Percentiles rank a stretch among this genome's conserved stretches.
Conservation (phyloP, 2,329 filamentous ascomycete genomes). For the Exophiala sp. region DNA sequence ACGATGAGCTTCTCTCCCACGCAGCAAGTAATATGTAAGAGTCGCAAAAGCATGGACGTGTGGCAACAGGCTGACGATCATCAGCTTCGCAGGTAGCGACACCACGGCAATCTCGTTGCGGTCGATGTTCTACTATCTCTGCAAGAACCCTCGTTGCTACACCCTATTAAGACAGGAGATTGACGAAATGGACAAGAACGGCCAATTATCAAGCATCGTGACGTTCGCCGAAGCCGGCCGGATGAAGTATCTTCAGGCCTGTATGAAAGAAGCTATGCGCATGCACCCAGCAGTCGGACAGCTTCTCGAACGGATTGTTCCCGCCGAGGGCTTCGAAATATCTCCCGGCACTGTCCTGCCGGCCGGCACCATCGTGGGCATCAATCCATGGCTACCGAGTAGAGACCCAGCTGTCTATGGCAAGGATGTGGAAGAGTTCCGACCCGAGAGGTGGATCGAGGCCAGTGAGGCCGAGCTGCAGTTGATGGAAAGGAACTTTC, state of each 20-base stretch:
- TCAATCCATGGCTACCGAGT: constrained; percentile 31
- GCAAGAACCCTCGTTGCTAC: constrained; percentile 36
- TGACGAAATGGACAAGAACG: constrained; percentile 8
- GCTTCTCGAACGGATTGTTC: constrained; percentile 44
- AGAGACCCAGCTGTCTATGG: constrained; percentile 27
- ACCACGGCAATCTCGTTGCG: constrained; percentile 21
- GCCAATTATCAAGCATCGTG: constrained; percentile 19
- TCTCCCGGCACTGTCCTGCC: constrained; percentile 29
- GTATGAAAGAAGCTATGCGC: constrained; percentile 22
- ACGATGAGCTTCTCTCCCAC: constrained; percentile 19
- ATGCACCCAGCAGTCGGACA: constrained; percentile 29
- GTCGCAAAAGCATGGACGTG: not conserved
- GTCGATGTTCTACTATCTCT: constrained; percentile 41
- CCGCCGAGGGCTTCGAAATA: constrained; percentile 44
- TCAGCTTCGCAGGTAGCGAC: constrained; percentile 22
- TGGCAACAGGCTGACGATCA: not conserved
- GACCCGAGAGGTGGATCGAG: constrained; percentile 37
- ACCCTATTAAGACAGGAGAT: constrained; percentile 20
- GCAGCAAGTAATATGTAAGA: constrained; percentile 22
- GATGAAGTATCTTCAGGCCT: constrained; percentile 34
- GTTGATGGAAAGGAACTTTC: constrained; percentile 32
- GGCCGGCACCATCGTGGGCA: constrained; percentile 25
- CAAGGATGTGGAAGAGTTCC: constrained; percentile 22
- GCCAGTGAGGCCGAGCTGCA: constrained; percentile 13
- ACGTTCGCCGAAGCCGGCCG: constrained; percentile 33